phyloP scores from a whole-genome alignment of 345 rosid genomes.

The Gossypium thurberi region DNA sequence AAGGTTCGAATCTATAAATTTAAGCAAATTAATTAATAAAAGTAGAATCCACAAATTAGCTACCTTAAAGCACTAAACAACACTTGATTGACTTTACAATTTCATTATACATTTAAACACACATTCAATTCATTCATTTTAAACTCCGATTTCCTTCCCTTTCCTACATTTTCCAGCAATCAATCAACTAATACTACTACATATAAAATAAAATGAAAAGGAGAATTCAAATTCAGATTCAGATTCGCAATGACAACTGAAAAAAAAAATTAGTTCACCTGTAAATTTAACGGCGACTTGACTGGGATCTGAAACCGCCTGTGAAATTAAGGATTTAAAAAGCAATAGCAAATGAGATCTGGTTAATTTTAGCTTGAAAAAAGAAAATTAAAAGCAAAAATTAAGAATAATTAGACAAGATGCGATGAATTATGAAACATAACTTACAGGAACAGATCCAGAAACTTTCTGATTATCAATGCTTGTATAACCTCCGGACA shows the following conservation, averaged over 20 bases:
- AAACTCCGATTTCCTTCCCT: neutral
- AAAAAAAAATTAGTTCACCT: constrained; percentile 22
- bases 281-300: constrained; percentile 64
- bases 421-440: neutral
- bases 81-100: neutral
- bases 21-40: neutral
- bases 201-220: neutral
- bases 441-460: constrained; percentile 89
- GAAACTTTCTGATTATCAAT: constrained; percentile 80
- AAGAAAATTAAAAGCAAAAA: neutral
- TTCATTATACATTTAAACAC: neutral
- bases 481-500: constrained; percentile 84
- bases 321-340: constrained; percentile 12
- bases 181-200: constrained; percentile 8
- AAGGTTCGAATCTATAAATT: constrained; percentile 64
- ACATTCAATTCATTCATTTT: neutral
- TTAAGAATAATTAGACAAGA: neutral
- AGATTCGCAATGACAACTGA: neutral
- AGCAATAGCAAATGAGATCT: constrained; percentile 20
- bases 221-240: neutral
- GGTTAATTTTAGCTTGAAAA: constrained; percentile 15
- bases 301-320: constrained; percentile 88
- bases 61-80: neutral
- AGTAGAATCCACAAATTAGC: neutral
- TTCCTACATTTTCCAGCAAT: constrained; percentile 15